A percentile compares a stretch with the other conserved stretches of the same genome.
Evolutionary conservation across 2,329 filamentous ascomycete genomes (phyloP).

Genomic region (Microdochium nivale): DNA sequence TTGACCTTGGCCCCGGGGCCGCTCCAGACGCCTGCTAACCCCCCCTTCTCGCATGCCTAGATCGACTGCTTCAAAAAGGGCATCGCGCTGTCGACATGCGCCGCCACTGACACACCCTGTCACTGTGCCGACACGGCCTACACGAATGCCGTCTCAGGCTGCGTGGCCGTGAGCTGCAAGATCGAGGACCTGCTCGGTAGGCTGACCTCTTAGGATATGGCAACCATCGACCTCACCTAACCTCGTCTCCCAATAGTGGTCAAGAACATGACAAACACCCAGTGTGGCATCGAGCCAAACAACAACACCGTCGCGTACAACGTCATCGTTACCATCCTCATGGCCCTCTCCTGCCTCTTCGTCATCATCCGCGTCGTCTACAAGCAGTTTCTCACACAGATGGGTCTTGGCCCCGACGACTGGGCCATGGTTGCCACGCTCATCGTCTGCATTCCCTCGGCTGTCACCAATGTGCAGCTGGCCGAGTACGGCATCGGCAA

Average conservation of each 20-base stretch:
- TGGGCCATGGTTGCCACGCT: slow-evolving; percentile 7
- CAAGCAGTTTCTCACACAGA: slow-evolving; percentile 7
- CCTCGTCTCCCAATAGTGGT: slow-evolving; percentile 2
- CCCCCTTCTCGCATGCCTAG: slow-evolving; percentile 1
- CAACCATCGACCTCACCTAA: neutral
- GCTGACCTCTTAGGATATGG: too few relatives aligned
- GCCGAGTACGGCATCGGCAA: slow-evolving; percentile 13
- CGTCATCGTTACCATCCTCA: slow-evolving; percentile 4
- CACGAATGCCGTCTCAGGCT: slow-evolving; percentile 1
- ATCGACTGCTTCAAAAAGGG: slow-evolving; percentile 5
- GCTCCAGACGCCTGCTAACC: neutral
- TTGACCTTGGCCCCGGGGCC: neutral
- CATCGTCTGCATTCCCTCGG: slow-evolving; percentile 7
- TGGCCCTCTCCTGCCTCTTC: slow-evolving; percentile 4
- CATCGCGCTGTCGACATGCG: slow-evolving; percentile 5
- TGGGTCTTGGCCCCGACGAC: slow-evolving; percentile 8
- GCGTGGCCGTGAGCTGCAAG: slow-evolving; percentile 4
- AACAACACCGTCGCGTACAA: slow-evolving; percentile 7
- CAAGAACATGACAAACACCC: slow-evolving; percentile 9
- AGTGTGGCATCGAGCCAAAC: slow-evolving; percentile 7
- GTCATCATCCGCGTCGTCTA: slow-evolving; percentile 7
- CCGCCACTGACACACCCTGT: slow-evolving; percentile 4
- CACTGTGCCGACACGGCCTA: slow-evolving; percentile 6
- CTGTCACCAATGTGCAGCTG: slow-evolving; percentile 8
- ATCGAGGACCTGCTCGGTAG: slow-evolving; percentile 2